Evolutionary conservation across 148 eudicot species (phyloP).

Genomic region (Rhododendron molle): DNA sequence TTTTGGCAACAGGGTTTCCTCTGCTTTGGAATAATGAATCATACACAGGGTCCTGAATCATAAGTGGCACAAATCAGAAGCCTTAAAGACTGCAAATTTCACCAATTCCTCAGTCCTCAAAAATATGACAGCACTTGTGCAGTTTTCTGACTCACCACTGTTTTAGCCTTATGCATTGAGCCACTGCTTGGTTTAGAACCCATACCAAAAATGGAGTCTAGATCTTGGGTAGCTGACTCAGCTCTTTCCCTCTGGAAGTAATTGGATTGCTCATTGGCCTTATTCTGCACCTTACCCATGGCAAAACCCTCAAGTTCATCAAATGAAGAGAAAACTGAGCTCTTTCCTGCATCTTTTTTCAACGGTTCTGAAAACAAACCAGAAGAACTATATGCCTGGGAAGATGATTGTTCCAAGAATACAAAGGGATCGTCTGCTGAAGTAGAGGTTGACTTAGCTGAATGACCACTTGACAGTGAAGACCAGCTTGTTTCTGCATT

Average conservation of each 20-base stretch:
- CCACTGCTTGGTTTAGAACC: constrained; percentile 21
- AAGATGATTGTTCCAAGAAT: constrained; percentile 28
- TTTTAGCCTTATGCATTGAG: constrained; percentile 21
- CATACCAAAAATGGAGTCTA: constrained; percentile 45
- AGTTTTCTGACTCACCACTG: constrained; percentile 28
- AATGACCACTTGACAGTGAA: constrained; percentile 18
- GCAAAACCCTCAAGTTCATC: constrained; percentile 55
- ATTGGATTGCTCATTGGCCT: constrained; percentile 25
- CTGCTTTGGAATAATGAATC: constrained; percentile 30
- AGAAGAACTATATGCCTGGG: constrained; percentile 19
- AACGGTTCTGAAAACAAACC: constrained; percentile 19
- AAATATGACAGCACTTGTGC: not conserved
- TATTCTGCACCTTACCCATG: constrained; percentile 21
- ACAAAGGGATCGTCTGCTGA: constrained; percentile 38
- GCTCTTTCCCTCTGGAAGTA: not conserved
- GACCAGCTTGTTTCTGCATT: constrained; percentile 12
- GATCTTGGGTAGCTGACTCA: constrained; percentile 27
- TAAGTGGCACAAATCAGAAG: constrained; percentile 1
- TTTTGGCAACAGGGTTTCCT: constrained; percentile 20
- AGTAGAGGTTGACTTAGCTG: constrained; percentile 17
- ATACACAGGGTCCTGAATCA: constrained; percentile 34
- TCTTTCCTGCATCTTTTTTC: constrained; percentile 20
- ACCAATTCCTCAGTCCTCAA: not conserved
- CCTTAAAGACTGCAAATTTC: not conserved
- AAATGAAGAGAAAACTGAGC: constrained; percentile 33